Evolutionary conservation across 2,329 filamentous ascomycete species (phyloP), one percentile per base, ranked within the genome.

Genomic region (Talaromyces amestolkiae): DNA sequence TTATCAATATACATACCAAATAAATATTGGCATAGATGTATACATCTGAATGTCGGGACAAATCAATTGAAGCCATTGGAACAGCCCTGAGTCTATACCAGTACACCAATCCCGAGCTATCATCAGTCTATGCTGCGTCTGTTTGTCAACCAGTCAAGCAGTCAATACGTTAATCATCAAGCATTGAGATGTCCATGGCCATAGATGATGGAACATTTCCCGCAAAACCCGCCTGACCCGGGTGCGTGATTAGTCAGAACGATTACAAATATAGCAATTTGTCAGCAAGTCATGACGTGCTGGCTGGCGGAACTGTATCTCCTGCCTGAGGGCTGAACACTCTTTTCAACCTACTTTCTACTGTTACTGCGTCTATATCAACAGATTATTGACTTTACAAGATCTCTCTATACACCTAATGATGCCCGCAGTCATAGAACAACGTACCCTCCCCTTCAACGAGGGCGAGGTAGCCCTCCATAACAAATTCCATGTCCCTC

Each of bases 381-480:
- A 56, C 51, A 4, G 8, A 24, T 24, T 35, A 31, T 39, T 33
- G 4, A 24, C 4, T 19, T 9, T 17, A 4, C 6, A n/a, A 54
- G 17, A 7, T 22, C 11, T 37, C 4, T 1, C 31, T 8, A 4
- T 13, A 24, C 19, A 22, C 35, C 13, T 37, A 3, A 66, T n/a
- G 17, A 74, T 74, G 72, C 19, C 70, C 3, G 67, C 71, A 51
- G 65, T 73, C 15, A 64, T 74, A 33, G 66, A 68, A 33, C 68
- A 47, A 10, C 6, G 59, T 22, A 68, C 68, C 9, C 58, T 72
- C 13, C 68, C 70, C 47, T 92, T 86, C 82, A 88, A 91, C 75
- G 75, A 83, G 10, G 91, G 91, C 70, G 91, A 94, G 76, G 72
- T 81, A 49, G 82, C 83, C 58, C 86, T 94, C 76, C 90, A 90